A percentile compares a stretch with the other conserved stretches of the same genome.
Conservation (phyloP, 228 moss, liverwort and hornwort genomes). For the Sphagnum fallax region DNA sequence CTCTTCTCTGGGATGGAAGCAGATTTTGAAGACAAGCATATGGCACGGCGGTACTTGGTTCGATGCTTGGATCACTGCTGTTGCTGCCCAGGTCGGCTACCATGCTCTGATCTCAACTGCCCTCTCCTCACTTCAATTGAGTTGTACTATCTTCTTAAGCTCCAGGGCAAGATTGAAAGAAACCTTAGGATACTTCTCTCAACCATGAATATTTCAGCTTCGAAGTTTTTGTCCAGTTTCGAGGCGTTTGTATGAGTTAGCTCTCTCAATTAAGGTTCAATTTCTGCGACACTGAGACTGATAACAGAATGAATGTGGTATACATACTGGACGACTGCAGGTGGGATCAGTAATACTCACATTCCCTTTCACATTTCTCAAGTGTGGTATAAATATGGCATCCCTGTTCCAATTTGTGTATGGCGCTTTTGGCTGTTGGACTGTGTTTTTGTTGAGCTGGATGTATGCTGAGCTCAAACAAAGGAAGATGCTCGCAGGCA, state of each 20-base stretch:
- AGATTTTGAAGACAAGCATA: slow-evolving; percentile 14
- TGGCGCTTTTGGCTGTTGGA: slow-evolving; percentile 13
- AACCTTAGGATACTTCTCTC: no score
- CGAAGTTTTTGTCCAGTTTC: no score
- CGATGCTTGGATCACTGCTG: slow-evolving; percentile 24
- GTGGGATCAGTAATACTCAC: slow-evolving; percentile 12
- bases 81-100: slow-evolving; percentile 19
- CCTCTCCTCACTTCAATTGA: no score
- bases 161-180: no score
- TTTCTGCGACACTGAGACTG: no score
- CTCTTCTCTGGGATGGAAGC: slow-evolving; percentile 7
- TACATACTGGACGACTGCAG: not conserved
- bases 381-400: slow-evolving; percentile 9
- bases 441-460: slow-evolving; percentile 10
- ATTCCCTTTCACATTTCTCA: slow-evolving; percentile 15
- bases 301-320: no score
- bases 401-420: slow-evolving; percentile 6
- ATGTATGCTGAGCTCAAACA: slow-evolving; percentile 7
- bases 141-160: no score
- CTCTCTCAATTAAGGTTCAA: no score
- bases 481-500: not conserved
- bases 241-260: no score
- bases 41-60: slow-evolving; percentile 25
- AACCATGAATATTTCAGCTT: no score
- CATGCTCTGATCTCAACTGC: no score